These are phyloP conservation scores for Penicillium sp. DNA, from an alignment of 2,329 filamentous ascomycete genomes.

Conservation along the genomic window DNA sequence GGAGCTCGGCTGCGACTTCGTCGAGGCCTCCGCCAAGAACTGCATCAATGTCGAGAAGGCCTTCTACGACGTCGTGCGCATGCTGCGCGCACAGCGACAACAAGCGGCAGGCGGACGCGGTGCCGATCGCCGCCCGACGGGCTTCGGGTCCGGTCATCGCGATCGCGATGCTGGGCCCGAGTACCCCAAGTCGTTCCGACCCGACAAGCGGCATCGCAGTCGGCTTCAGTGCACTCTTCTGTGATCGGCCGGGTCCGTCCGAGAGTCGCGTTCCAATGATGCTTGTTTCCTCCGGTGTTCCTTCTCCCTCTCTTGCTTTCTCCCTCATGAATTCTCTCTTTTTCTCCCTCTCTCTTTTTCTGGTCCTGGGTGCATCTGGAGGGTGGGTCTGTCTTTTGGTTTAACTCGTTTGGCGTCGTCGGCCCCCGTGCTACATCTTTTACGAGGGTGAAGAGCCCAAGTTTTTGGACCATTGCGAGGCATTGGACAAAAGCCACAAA, in stretches of 20 bases:
- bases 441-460: not conserved
- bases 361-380: constrained; percentile 31
- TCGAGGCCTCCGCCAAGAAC: constrained; percentile 95
- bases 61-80: constrained; percentile 95
- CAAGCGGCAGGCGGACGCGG: constrained; percentile 40
- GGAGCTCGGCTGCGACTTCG: constrained; percentile 92
- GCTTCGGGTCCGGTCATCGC: constrained; percentile 35
- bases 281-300: constrained; percentile 9
- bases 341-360: constrained; percentile 1
- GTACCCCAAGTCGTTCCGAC: constrained; percentile 42
- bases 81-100: constrained; percentile 81
- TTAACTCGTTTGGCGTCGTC: constrained; percentile 27
- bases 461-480: not conserved
- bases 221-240: constrained; percentile 41
- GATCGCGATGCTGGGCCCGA: constrained; percentile 42
- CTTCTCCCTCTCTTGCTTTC: not conserved
- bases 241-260: constrained; percentile 30
- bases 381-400: constrained; percentile 29
- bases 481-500: constrained; percentile 19
- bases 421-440: constrained; percentile 12
- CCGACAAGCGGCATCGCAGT: constrained; percentile 43
- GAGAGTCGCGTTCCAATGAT: constrained; percentile 10
- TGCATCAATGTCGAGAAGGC: constrained; percentile 98
- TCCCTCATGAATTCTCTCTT: not conserved
- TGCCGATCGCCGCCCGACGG: constrained; percentile 40